These are phyloP conservation scores for Tolypocladium tundrense DNA, from an alignment of 2,329 filamentous ascomycete genomes.

Conservation along the genomic window DNA sequence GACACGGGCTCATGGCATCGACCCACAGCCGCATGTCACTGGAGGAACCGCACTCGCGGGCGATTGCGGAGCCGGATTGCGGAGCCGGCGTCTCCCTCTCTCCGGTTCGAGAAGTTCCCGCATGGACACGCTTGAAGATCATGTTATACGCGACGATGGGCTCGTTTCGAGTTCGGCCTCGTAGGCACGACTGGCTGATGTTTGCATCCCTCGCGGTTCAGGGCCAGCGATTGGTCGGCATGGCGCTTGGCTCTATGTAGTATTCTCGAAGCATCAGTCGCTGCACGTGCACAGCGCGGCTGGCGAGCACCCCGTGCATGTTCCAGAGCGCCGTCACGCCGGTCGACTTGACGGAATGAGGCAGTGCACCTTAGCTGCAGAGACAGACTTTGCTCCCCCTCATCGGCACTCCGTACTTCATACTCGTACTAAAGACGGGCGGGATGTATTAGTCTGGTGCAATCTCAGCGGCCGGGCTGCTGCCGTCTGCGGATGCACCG, in stretches of 20 bases:
- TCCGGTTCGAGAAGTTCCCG: too few relatives aligned
- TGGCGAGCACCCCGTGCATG: neutral
- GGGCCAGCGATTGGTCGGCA: neutral
- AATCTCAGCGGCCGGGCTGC: neutral
- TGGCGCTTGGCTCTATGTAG: neutral
- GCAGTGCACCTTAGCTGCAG: neutral
- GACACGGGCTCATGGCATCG: neutral
- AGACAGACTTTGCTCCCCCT: neutral
- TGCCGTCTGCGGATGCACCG: neutral
- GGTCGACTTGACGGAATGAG: neutral
- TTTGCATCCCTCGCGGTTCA: neutral
- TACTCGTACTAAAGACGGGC: too few relatives aligned
- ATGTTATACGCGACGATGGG: too few relatives aligned
- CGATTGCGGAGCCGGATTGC: neutral
- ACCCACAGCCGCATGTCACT: neutral
- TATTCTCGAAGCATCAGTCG: neutral
- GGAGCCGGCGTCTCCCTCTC: too few relatives aligned
- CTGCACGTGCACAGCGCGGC: neutral
- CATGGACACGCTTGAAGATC: too few relatives aligned
- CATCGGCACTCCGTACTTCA: neutral
- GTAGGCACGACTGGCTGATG: too few relatives aligned
- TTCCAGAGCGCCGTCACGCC: neutral
- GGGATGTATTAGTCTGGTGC: neutral
- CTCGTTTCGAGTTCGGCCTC: too few relatives aligned
- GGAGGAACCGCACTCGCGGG: neutral